Conservation (phyloP, 2,329 filamentous ascomycete genomes). For the Periconia digitata region DNA sequence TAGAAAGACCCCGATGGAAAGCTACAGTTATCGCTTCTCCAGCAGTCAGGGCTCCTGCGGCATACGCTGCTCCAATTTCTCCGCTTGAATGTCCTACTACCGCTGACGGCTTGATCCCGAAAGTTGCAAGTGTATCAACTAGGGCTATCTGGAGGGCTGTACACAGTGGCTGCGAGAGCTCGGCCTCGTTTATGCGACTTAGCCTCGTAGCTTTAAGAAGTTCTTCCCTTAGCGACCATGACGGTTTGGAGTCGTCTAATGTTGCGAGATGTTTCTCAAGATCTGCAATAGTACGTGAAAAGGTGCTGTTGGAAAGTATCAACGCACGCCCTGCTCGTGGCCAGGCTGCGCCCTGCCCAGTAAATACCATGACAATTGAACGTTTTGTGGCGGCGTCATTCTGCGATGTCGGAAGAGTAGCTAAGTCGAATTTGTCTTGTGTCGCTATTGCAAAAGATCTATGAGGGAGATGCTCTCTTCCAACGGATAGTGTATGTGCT, state of each 20-base stretch:
- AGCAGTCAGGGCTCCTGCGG: slow-evolving; percentile 24
- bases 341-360: slow-evolving; percentile 30
- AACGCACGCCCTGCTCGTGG: slow-evolving; percentile 14
- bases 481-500: slow-evolving; percentile 16
- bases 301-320: slow-evolving; percentile 4
- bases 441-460: slow-evolving; percentile 12
- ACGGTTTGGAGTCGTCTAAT: neutral
- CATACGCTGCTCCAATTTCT: slow-evolving; percentile 46
- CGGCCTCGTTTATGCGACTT: slow-evolving; percentile 6
- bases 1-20: slow-evolving; percentile 16
- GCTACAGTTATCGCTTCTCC: slow-evolving; percentile 22
- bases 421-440: neutral
- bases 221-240: slow-evolving; percentile 15
- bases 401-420: neutral
- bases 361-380: slow-evolving; percentile 21
- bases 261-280: slow-evolving; percentile 8
- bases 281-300: slow-evolving; percentile 2
- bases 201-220: slow-evolving; percentile 7
- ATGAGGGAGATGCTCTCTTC: slow-evolving; percentile 12
- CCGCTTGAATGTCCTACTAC: slow-evolving; percentile 45
- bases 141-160: slow-evolving; percentile 26
- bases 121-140: slow-evolving; percentile 9
- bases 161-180: slow-evolving; percentile 18
- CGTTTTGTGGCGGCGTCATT: neutral
- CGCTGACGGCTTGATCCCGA: slow-evolving; percentile 13